Evolutionary conservation across 371 early-diverging fungal genomes (phyloP).

Genomic region (Apophysomyces variabilis): DNA sequence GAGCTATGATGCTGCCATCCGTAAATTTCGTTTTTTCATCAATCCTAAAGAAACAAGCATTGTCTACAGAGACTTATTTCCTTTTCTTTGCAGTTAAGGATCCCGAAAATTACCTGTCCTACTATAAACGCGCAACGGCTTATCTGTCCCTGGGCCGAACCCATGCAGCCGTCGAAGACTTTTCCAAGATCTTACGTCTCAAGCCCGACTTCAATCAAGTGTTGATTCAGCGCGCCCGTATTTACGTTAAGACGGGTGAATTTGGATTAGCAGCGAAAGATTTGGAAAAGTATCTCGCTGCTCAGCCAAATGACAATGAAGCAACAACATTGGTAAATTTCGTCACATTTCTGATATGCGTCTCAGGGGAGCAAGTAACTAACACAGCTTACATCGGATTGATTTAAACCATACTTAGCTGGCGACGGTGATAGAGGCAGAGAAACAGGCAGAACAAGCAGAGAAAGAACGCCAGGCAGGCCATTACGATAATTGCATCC

Average conservation of each 20-base stretch:
- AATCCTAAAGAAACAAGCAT: background rate
- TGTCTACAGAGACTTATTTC: too few species aligned
- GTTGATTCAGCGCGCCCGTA: slow-evolving; percentile 77
- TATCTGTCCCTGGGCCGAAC: slow-evolving; percentile 77
- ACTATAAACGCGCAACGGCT: slow-evolving; percentile 88
- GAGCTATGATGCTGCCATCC: slow-evolving; percentile 73
- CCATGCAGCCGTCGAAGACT: slow-evolving; percentile 78
- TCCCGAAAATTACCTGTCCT: slow-evolving; percentile 79
- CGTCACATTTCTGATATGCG: background rate
- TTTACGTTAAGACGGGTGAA: slow-evolving; percentile 74
- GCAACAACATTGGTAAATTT: slow-evolving; percentile 38
- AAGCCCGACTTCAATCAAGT: slow-evolving; percentile 87
- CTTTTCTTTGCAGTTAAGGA: slow-evolving; percentile 54
- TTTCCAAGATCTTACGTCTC: slow-evolving; percentile 72
- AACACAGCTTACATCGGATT: too few species aligned
- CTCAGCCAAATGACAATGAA: slow-evolving; percentile 44
- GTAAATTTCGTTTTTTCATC: slow-evolving; percentile 38
- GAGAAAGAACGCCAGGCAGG: slow-evolving; percentile 45
- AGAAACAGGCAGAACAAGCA: slow-evolving; percentile 39
- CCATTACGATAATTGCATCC: slow-evolving; percentile 66
- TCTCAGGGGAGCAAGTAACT: too few species aligned
- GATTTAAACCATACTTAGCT: slow-evolving; percentile 27
- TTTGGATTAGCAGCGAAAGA: slow-evolving; percentile 64
- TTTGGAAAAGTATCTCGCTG: slow-evolving; percentile 43
- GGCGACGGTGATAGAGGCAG: slow-evolving; percentile 49